These are phyloP conservation scores for Elymus sibiricus DNA, from an alignment of 176 grass and related monocot species.

Conservation along the genomic window DNA sequence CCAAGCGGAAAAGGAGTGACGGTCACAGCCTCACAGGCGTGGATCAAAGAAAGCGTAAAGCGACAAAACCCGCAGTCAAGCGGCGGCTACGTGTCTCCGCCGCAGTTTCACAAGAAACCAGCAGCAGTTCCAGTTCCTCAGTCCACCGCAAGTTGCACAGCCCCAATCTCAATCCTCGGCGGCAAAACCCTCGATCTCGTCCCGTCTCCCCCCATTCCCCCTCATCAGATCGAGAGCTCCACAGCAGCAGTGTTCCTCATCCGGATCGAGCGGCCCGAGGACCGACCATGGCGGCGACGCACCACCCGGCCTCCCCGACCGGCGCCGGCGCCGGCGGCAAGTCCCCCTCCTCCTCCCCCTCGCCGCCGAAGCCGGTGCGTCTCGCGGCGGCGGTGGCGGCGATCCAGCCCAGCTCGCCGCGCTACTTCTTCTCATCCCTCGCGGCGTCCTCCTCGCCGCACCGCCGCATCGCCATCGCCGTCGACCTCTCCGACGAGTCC, in stretches of 20 bases:
- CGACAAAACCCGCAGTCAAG: not conserved
- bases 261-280: not conserved
- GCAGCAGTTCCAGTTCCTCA: not conserved
- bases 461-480: slow-evolving; percentile 84
- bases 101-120: not conserved
- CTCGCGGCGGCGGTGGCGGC: slow-evolving; percentile 28
- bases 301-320: slow-evolving; percentile 40
- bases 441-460: slow-evolving; percentile 41
- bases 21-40: too few species aligned
- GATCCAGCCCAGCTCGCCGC: slow-evolving; percentile 58
- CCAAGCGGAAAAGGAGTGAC: too few species aligned
- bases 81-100: not conserved
- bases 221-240: slow-evolving; percentile 26
- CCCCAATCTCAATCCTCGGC: not conserved
- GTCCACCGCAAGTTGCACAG: not conserved
- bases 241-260: not conserved
- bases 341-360: not conserved
- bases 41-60: not conserved
- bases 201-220: not conserved
- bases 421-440: slow-evolving; percentile 60
- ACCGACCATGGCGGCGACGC: slow-evolving; percentile 29
- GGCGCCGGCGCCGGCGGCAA: slow-evolving; percentile 26
- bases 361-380: slow-evolving; percentile 26
- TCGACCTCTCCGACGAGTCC: slow-evolving; percentile 93
- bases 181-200: slow-evolving; percentile 16